A percentile compares a stretch with the other conserved stretches of the same genome.
Conservation (phyloP, 805 yeast genomes). For the Candida nitratophila region DNA sequence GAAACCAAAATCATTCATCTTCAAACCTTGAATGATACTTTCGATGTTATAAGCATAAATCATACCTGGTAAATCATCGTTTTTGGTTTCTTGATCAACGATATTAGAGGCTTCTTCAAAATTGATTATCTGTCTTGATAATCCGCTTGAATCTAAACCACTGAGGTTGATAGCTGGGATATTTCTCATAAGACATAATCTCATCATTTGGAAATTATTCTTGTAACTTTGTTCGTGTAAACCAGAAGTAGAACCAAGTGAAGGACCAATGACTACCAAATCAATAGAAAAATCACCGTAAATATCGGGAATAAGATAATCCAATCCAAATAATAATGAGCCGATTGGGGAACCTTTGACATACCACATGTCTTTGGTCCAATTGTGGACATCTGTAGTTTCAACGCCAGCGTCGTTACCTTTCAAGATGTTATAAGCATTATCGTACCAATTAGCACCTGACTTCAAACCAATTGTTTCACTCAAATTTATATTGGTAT, state of each 20-base stretch:
- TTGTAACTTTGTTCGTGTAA: conserved; percentile 20
- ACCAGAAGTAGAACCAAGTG: conserved; percentile 36
- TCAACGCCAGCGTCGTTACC: conserved; percentile 2
- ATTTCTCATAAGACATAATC: conserved; percentile 13
- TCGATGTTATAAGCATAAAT: conserved; percentile 7
- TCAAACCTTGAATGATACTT: conserved; percentile 7
- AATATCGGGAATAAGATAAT: conserved; percentile 33
- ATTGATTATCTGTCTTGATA: background rate
- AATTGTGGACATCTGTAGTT: background rate
- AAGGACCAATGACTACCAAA: conserved; percentile 39
- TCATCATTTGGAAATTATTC: conserved; percentile 12
- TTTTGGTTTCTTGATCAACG: background rate
- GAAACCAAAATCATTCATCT: conserved; percentile 4
- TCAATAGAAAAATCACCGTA: conserved; percentile 33
- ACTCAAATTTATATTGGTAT: background rate
- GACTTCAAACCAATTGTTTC: background rate
- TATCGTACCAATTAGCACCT: background rate
- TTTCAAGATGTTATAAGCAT: background rate
- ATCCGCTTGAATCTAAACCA: conserved; percentile 2
- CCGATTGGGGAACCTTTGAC: conserved; percentile 41
- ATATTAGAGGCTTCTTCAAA: conserved; percentile 4
- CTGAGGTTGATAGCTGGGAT: conserved; percentile 18
- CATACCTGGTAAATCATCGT: background rate
- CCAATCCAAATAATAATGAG: conserved; percentile 34
- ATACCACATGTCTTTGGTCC: conserved; percentile 29